phyloP scores from a whole-genome alignment of 2,329 filamentous ascomycete genomes.

The Pezicula carpinea region DNA sequence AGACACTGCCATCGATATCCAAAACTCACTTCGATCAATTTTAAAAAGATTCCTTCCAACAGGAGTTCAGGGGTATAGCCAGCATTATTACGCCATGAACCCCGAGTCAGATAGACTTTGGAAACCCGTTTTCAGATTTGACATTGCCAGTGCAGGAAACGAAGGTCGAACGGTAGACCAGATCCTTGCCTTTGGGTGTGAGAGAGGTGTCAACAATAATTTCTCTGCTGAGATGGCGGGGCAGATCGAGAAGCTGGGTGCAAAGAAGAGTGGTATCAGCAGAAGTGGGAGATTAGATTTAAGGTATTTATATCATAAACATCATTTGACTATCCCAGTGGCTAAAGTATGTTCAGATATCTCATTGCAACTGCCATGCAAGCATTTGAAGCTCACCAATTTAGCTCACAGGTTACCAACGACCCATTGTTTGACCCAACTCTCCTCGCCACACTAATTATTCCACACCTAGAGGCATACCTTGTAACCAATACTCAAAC shows the following conservation, averaged over 20 bases:
- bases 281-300: constrained; percentile 55
- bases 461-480: constrained; percentile 58
- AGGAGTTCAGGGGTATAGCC: constrained; percentile 42
- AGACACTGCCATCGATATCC: constrained; percentile 47
- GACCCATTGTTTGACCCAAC: constrained; percentile 49
- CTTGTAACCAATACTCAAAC: constrained; percentile 47
- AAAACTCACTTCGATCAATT: constrained; percentile 52
- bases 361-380: constrained; percentile 59
- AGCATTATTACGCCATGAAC: constrained; percentile 42
- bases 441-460: constrained; percentile 51
- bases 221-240: constrained; percentile 44
- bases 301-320: constrained; percentile 36
- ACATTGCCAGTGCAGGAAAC: constrained; percentile 14
- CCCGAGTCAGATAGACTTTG: constrained; percentile 39
- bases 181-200: constrained; percentile 55
- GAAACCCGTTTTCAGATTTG: constrained; percentile 27
- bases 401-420: constrained; percentile 42
- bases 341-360: constrained; percentile 37
- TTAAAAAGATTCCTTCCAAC: constrained; percentile 47
- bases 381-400: constrained; percentile 44
- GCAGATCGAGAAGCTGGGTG: constrained; percentile 51
- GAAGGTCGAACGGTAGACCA: constrained; percentile 45
- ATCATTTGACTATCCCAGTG: constrained; percentile 3
- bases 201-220: constrained; percentile 47
- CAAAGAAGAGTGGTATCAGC: constrained; percentile 42